phyloP scores from a whole-genome alignment of 2,329 filamentous ascomycete species.

The Talaromyces piceae region DNA sequence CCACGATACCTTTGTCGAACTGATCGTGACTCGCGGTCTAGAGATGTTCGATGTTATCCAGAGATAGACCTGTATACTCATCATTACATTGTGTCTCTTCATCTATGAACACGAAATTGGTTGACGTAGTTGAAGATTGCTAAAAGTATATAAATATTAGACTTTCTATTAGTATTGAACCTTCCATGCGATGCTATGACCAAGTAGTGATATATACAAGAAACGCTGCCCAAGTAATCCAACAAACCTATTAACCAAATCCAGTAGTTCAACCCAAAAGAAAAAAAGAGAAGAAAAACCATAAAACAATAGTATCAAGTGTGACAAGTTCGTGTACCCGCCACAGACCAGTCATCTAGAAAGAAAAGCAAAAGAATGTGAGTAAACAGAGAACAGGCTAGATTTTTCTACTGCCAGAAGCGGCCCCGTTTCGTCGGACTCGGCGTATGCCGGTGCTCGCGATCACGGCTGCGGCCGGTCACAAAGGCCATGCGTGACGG shows the following conservation, averaged over 20 bases:
- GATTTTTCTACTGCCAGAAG: neutral
- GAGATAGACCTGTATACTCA: too few relatives aligned
- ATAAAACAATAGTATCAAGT: neutral
- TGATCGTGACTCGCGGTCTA: constrained; percentile 46
- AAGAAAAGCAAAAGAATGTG: neutral
- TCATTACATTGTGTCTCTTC: too few relatives aligned
- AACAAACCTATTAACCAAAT: neutral
- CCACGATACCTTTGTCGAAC: constrained; percentile 43
- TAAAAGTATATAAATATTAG: too few relatives aligned
- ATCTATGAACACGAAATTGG: too few relatives aligned
- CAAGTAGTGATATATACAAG: neutral
- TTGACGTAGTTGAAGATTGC: too few relatives aligned
- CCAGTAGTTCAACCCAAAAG: neutral
- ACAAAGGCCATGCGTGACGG: constrained; percentile 24
- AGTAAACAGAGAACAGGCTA: neutral
- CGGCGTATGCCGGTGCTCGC: constrained; percentile 28
- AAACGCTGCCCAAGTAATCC: neutral
- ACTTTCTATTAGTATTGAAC: too few relatives aligned
- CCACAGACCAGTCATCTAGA: neutral
- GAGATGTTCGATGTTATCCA: constrained; percentile 40
- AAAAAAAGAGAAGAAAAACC: neutral
- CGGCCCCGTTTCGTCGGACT: constrained; percentile 22
- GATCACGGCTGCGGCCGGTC: constrained; percentile 24
- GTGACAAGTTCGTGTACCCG: neutral
- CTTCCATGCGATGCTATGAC: neutral